Base-by-base conservation (phyloP, 2,329 filamentous ascomycete species). In the Cercospora zeae-maydis region DNA sequence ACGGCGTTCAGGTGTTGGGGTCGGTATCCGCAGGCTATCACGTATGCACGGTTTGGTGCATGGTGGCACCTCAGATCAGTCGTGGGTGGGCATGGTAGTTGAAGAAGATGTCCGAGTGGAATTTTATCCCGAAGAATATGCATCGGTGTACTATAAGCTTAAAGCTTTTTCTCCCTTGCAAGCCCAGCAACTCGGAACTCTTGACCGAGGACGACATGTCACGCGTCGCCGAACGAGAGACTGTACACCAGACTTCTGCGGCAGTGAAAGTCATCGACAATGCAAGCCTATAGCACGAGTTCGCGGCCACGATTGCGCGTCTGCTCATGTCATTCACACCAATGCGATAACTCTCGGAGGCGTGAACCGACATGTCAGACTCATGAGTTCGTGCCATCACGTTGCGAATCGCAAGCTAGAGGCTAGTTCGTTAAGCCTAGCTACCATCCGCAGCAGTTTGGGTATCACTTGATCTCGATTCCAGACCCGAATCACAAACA, bases 391-490 rank as follows among this genome's bases (percentile, higher is more conserved):
- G 47, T 63, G 57, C 58, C 51, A 61, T 64, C 55, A 58, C 52
- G 34, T 24, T 58, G 62, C 53, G 54, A 9, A 53, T 49, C 55
- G 53, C 62, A 45, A 36, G 34, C 52, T 58, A 36, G 16, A 39
- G 57, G 62, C 58, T 51, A 55, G 31, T 34, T 19, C 60, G 58
- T 53, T 58, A 59, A 58, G 62, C 62, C 62, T 56, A 62, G 63
- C 59, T 59, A 64, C 59, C 60, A 53, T 59, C 45, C 59, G 59
- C 61, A 37, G 58, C 56, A 62, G 61, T 57, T 39, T 63, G 63
- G 65, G 63, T 67, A 67, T 65, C 65, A 65, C 65, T 62, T 60
- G 63, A 59, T 58, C 53, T 55, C 56, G 63, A 63, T 65, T 63
- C 60, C 63, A 57, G 51, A 54, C 49, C 54, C 64, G 60, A 62